phyloP scores from a whole-genome alignment of 352 stramenopile genomes.

The Phytophthora podocarpi region DNA sequence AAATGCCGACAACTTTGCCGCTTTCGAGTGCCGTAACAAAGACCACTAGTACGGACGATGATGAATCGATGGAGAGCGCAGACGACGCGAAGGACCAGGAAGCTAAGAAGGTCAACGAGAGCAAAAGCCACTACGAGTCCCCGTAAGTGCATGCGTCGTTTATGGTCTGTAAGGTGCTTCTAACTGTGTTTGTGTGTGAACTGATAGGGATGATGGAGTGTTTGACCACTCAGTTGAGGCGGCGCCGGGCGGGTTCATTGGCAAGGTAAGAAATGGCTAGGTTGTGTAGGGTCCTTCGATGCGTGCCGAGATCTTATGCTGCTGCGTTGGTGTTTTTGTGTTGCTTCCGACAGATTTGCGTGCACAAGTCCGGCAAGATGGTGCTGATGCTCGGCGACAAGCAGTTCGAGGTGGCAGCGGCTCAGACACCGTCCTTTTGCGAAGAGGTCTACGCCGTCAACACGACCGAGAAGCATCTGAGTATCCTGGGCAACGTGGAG shows the following conservation, averaged over 20 bases:
- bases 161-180: neutral
- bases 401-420: constrained; percentile 80
- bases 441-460: constrained; percentile 88
- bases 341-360: constrained; percentile 54
- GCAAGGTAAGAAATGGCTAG: constrained; percentile 56
- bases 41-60: constrained; percentile 28
- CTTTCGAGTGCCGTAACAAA: constrained; percentile 56
- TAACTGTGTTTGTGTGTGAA: constrained; percentile 13
- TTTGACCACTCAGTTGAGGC: constrained; percentile 73
- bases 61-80: constrained; percentile 43
- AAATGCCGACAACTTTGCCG: constrained; percentile 83
- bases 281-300: neutral
- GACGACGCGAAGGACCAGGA: constrained; percentile 22
- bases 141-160: constrained; percentile 13
- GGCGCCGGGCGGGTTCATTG: constrained; percentile 79
- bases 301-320: neutral
- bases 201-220: constrained; percentile 54
- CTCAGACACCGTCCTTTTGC: constrained; percentile 82
- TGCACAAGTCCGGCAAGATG: constrained; percentile 86
- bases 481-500: constrained; percentile 73
- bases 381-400: constrained; percentile 88
- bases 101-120: constrained; percentile 15
- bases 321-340: neutral
- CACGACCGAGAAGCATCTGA: constrained; percentile 70
- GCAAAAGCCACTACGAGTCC: constrained; percentile 28